Evolutionary conservation across 2,329 filamentous ascomycete genomes (phyloP), one percentile per base, ranked within the genome.

Genomic region (Basipetospora sp.): DNA sequence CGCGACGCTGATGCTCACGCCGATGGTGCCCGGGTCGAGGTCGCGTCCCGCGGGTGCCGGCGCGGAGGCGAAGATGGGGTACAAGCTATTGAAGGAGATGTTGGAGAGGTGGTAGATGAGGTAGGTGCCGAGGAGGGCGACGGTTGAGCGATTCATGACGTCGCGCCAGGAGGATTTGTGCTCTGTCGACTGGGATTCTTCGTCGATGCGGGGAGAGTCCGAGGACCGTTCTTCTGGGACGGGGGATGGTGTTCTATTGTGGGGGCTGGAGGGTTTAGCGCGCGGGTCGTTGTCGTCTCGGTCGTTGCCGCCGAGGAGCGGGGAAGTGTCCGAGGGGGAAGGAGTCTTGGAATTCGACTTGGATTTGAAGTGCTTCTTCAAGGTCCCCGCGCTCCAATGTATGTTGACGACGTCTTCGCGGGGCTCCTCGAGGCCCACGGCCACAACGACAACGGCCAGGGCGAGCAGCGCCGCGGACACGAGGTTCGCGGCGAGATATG

Each of bases 91-190:
- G 68, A 87, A 98, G 3, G 85, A 86, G 46, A 94, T 85, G 55
- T 96, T 96, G 43, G 82, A 78, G 4, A 98, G 68, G 50, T 94
- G 87, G 53, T 96, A 98, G 35, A 96, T 79, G 31, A 94, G 72
- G 51, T 94, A 96, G 0, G 87, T 92, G 37, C 74, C 55, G 5
- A 98, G 70, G 0, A 98, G 69, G 3, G 92, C 63, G 10, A 94
- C 55, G 0, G 86, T 94, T 42, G 90, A 86, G 41, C 77, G 70
- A 50, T 83, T 93, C 36, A 88, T 67, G 2, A 94, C 51, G 31
- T 69, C 62, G n/a, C 55, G 61, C 58, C 66, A 66, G 2, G 56
- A 41, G 22, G 22, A 25, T 11, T 25, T 25, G 6, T 6, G 11
- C 22, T 25, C 6, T 25, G 22, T 25, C n/a, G n/a, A n/a, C 22